Evolutionary conservation across 192 early-diverging fungal species (phyloP), one percentile per base, ranked within the genome.

Genomic region (Backusella psychrophila): DNA sequence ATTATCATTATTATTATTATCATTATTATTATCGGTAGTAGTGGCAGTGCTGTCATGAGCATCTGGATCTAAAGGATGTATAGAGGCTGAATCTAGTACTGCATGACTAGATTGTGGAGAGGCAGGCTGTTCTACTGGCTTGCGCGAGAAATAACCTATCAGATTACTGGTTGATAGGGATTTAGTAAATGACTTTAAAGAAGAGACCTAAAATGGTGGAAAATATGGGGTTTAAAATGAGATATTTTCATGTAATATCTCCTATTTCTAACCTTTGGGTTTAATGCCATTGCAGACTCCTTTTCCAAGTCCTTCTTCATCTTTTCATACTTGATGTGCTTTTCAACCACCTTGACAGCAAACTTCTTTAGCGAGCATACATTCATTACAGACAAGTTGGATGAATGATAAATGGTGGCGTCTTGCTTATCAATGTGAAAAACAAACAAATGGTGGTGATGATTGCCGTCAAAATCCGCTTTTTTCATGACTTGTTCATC

Each of bases 331-430:
- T 52, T 44, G 6, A 70, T 26, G 38, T 63, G 21, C 11, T 53
- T 70, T 21, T 79, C 68, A 21, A 75, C 56, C 1, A 63, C 52
- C 71, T 74, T 74, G 1, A 75, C 41, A 14, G 76, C 26, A 59
- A 75, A 75, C 73, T 83, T 83, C 31, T 76, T 53, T n/a, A 83
- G 23, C 39, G 73, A 39, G 19, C 79, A 67, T 3, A 83, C 73
- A 72, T 80, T 77, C 17, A 26, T 19, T 1, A 80, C n/a, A 2
- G 33, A 14, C 3, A 83, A 63, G 7, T 63, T 66, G 15, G 73
- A 44, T 12, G 79, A 80, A 34, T 63, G 75, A 12, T 80, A 83
- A 15, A 83, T 38, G 35, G 80, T 34, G 0, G 59, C 21, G 3
- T 70, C 76, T 39, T 73, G 70, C 9, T 77, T 67, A 8, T 63